These are phyloP conservation scores for Melaleuca alternifolia DNA, from an alignment of 345 rosid species.

Conservation along the genomic window DNA sequence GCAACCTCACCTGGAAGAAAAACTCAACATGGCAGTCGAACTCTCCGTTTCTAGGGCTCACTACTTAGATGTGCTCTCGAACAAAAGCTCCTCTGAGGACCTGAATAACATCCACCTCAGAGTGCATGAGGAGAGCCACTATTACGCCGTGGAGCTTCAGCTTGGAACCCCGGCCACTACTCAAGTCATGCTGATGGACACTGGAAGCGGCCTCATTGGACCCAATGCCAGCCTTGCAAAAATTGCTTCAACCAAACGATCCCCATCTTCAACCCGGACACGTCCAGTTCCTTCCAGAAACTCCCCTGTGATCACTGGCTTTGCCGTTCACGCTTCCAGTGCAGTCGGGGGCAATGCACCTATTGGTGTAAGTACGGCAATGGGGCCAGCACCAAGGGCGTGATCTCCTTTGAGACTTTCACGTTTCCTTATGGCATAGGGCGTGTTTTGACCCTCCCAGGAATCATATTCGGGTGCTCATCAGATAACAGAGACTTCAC, in stretches of 20 bases:
- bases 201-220: neutral
- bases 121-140: neutral
- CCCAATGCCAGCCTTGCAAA: constrained; percentile 13
- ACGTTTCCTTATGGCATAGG: neutral
- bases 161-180: neutral
- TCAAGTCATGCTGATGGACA: neutral
- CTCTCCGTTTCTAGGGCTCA: neutral
- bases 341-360: neutral
- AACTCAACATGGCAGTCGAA: neutral
- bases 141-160: neutral
- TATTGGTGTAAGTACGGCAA: neutral
- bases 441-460: neutral
- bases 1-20: constrained; percentile 8
- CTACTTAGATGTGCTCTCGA: neutral
- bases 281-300: neutral
- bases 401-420: constrained; percentile 7
- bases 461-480: constrained; percentile 14
- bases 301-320: constrained; percentile 4
- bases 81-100: neutral
- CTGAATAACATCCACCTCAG: neutral
- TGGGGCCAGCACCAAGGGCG: neutral
- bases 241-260: neutral
- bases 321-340: neutral
- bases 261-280: neutral
- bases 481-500: neutral